Evolutionary conservation across 163 green algal genomes (phyloP), one percentile per base, ranked within the genome.

Genomic region (Scenedesmus sp.): DNA sequence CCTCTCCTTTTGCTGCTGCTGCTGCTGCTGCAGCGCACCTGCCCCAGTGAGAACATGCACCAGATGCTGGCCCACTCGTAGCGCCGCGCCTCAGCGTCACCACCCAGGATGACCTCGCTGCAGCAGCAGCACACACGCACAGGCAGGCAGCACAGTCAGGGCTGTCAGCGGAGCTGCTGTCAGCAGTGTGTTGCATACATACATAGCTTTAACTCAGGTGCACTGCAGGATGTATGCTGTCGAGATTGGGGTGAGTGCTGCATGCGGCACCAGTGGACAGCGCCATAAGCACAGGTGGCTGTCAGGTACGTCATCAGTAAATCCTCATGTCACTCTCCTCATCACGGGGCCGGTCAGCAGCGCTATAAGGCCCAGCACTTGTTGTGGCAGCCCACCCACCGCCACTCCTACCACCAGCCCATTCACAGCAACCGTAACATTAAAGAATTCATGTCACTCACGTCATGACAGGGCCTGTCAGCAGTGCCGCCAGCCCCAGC

Each of bases 41-140:
- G 86, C 4, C 86, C 86, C 66, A 90, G 67, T 6, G 86, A 90
- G 34, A 90, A 83, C 86, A 90, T 90, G 86, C 86, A 90, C 87
- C 87, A 91, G 70, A 91, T 91, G 73, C 23, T 46, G 13, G 70
- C 66, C 87, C 87, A 91, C 54, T 91, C 87, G 79, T 46, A 85
- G 15, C 20, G 55, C 54, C 73, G 56, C 1, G 87, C 87, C 23
- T 74, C 18, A 57, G 55, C 87, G 26, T 91, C 73, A 26, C 87
- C 54, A 13, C 73, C 66, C 20, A 91, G 7, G 5, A 91, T 57
- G 52, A 76, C 10, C 73, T 86, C 73, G 46, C 70, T 79, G 70
- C 70, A 79, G 67, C 67, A 77, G 8, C 7, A 77, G 59, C 8
- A 64, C 7, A 64, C 59, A 76, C 16, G 26, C 1, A 7, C 12